Percentiles rank a stretch among this genome's conserved stretches.
phyloP scores from a whole-genome alignment of 202 grass and related monocot genomes.

The Schoenoplectus triqueter region DNA sequence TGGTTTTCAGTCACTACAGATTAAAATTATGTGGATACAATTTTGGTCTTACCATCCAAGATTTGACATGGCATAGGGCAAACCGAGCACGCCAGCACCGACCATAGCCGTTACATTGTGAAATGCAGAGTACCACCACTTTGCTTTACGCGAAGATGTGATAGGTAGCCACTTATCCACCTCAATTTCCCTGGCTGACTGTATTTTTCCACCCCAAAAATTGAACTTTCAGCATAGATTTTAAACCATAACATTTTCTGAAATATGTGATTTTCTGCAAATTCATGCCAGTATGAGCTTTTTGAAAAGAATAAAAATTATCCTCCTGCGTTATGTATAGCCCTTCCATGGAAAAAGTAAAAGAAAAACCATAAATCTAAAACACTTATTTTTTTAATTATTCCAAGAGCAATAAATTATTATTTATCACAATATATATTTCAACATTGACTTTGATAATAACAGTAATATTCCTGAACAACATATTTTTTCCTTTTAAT shows the following conservation, averaged over 20 bases:
- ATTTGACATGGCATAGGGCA: conserved; percentile 85
- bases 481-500: too few relatives aligned
- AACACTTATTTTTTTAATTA: neutral
- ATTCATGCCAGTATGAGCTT: neutral
- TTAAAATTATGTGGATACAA: neutral
- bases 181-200: conserved; percentile 45
- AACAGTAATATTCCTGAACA: neutral
- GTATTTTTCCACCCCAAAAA: neutral
- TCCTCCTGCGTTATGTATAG: neutral
- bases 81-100: conserved; percentile 77
- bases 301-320: neutral
- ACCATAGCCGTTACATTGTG: conserved; percentile 99
- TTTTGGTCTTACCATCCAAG: conserved; percentile 68
- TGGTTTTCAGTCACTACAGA: neutral
- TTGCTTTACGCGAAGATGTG: conserved; percentile 82
- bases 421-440: neutral
- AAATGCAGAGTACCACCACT: conserved; percentile 97
- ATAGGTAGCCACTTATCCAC: conserved; percentile 83
- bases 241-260: neutral
- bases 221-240: neutral
- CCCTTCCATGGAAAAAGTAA: neutral
- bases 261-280: neutral
- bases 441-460: neutral
- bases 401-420: neutral
- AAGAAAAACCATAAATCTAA: neutral